Conservation (phyloP, 768 basidiomycete species). For the Boletus rubescentipes region DNA sequence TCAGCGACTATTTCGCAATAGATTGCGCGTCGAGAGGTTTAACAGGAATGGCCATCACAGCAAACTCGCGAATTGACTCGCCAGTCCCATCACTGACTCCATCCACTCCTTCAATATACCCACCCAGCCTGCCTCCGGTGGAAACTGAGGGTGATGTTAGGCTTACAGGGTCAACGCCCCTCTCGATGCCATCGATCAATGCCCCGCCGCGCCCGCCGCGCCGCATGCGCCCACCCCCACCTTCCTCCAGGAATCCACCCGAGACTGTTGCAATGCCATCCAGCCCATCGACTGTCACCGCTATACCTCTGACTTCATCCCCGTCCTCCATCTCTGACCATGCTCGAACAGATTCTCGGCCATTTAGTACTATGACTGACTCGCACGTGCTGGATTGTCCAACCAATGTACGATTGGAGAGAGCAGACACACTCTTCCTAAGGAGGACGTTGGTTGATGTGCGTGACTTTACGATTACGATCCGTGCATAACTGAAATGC, state of each 20-base stretch:
- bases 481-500: constrained; percentile 2
- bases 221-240: constrained; percentile 20
- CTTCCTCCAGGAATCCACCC: background rate
- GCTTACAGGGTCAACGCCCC: constrained; percentile 21
- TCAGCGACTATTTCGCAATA: constrained; percentile 2
- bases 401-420: background rate
- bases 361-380: background rate
- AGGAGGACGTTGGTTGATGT: constrained; percentile 1
- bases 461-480: background rate
- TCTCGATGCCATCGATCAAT: background rate
- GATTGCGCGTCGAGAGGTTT: constrained; percentile 9
- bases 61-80: constrained; percentile 13
- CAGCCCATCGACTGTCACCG: background rate
- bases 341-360: background rate
- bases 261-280: background rate
- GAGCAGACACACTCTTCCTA: background rate
- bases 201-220: constrained; percentile 17
- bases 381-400: background rate
- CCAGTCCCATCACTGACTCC: constrained; percentile 33
- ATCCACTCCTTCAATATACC: constrained; percentile 53
- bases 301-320: constrained; percentile 16
- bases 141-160: constrained; percentile 12
- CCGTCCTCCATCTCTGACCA: constrained; percentile 4
- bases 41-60: constrained; percentile 24
- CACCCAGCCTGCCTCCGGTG: constrained; percentile 40